A percentile compares a stretch with the other conserved stretches of the same genome.
Conservation (phyloP, 345 rosid species). For the Hypericum perforatum region DNA sequence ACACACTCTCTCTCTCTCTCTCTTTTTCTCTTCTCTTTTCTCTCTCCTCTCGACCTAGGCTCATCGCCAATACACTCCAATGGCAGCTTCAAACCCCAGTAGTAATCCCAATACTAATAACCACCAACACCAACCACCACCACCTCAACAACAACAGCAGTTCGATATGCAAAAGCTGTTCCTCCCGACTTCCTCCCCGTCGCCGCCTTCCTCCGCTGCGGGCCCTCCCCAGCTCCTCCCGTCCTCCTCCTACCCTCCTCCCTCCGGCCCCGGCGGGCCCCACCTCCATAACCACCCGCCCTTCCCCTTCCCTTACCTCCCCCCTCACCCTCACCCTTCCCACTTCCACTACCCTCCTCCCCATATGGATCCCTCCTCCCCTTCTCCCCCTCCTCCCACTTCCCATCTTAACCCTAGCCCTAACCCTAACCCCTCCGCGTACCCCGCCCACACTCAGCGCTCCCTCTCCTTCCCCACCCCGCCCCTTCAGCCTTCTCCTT, state of each 20-base stretch:
- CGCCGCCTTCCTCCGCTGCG: not conserved
- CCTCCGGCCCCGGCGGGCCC: constrained; percentile 47
- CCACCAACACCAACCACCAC: no score
- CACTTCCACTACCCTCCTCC: constrained; percentile 10
- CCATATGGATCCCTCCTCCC: constrained; percentile 20
- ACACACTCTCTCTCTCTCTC: no score
- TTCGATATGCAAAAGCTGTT: no score
- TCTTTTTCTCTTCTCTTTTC: no score
- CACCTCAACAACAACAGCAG: no score
- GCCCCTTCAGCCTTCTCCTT: constrained; percentile 27
- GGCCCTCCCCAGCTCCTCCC: constrained; percentile 20
- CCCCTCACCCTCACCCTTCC: constrained; percentile 28
- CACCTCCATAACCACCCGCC: constrained; percentile 26
- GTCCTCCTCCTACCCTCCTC: constrained; percentile 55
- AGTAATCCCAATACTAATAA: no score
- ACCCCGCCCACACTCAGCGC: constrained; percentile 18
- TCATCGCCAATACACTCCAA: no score
- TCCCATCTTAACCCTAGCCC: constrained; percentile 19
- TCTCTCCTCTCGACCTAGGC: no score
- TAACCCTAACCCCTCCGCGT: constrained; percentile 25
- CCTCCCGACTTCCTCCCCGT: constrained; percentile 3
- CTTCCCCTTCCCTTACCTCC: constrained; percentile 27
- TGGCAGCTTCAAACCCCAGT: no score
- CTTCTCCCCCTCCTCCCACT: constrained; percentile 23
- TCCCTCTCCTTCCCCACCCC: constrained; percentile 30